phyloP scores from a whole-genome alignment of 179 eudicot genomes.

The Beta corolliflora region DNA sequence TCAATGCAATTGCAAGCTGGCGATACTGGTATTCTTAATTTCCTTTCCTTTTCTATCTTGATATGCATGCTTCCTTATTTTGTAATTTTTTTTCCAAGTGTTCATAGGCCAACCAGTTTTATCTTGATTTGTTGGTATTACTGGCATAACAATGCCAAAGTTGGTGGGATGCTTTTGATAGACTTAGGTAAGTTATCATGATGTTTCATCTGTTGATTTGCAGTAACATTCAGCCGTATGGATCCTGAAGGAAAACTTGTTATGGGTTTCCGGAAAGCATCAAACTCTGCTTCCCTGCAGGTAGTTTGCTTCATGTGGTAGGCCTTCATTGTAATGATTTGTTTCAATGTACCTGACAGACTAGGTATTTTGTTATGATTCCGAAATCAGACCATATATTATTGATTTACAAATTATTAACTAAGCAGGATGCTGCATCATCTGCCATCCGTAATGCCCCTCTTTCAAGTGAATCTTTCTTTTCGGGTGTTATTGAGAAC shows the following conservation, averaged over 20 bases:
- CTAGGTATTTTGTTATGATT: constrained; percentile 6
- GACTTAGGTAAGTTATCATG: constrained; percentile 8
- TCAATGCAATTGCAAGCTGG: constrained; percentile 99
- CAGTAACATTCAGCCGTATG: constrained; percentile 96
- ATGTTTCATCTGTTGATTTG: constrained; percentile 23
- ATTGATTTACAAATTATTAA: constrained; percentile 20
- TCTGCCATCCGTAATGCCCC: constrained; percentile 35
- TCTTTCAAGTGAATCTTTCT: constrained; percentile 44
- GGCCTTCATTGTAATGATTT: constrained; percentile 14
- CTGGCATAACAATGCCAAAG: not conserved
- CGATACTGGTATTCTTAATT: constrained; percentile 74
- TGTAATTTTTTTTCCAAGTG: not conserved
- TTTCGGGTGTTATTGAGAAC: constrained; percentile 42
- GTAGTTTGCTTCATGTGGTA: constrained; percentile 32
- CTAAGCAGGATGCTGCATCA: constrained; percentile 41
- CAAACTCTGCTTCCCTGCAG: constrained; percentile 52
- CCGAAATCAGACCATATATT: constrained; percentile 12
- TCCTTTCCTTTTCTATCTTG: not conserved
- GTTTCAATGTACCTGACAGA: constrained; percentile 10
- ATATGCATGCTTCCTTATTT: constrained; percentile 5
- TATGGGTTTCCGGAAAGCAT: constrained; percentile 93
- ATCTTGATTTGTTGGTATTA: not conserved
- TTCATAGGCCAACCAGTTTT: not conserved
- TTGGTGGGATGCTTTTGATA: constrained; percentile 8
- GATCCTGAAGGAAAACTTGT: constrained; percentile 97